Conservation (phyloP, 148 eudicot genomes). For the Heliosperma pusillum region DNA sequence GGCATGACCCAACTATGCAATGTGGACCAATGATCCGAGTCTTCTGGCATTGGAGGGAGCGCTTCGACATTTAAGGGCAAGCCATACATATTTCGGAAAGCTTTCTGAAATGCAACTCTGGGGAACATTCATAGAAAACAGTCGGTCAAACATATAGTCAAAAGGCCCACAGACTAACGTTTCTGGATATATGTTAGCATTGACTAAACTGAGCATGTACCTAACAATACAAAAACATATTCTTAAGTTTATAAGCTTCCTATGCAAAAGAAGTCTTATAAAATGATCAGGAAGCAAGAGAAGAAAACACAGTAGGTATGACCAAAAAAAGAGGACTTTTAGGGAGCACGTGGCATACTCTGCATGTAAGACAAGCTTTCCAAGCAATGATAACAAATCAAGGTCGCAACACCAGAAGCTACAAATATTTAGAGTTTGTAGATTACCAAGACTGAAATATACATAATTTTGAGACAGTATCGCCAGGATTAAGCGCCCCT, state of each 20-base stretch:
- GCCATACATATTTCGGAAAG: conserved; percentile 86
- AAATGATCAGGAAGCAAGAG: not conserved
- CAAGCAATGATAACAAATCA: too few relatives aligned
- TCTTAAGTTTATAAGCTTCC: not conserved
- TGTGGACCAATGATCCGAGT: conserved; percentile 87
- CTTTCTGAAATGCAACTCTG: conserved; percentile 80
- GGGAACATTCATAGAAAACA: conserved; percentile 7
- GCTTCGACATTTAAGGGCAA: conserved; percentile 71
- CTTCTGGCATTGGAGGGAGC: conserved; percentile 98
- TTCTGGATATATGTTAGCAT: not conserved
- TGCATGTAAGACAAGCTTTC: not conserved
- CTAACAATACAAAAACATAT: not conserved
- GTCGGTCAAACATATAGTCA: not conserved
- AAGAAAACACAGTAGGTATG: not conserved
- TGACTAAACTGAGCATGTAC: not conserved
- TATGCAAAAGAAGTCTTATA: not conserved
- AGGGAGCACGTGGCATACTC: not conserved
- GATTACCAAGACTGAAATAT: too few relatives aligned
- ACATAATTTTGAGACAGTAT: too few relatives aligned
- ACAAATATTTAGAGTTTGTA: too few relatives aligned
- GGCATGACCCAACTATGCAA: conserved; percentile 99
- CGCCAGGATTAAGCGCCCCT: too few relatives aligned
- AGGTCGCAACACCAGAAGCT: too few relatives aligned
- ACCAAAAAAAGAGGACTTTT: not conserved
- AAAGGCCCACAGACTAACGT: not conserved